Evolutionary conservation across 441 rosid genomes (phyloP), one percentile per base, ranked within the genome.

Genomic region (Erodium texanum): DNA sequence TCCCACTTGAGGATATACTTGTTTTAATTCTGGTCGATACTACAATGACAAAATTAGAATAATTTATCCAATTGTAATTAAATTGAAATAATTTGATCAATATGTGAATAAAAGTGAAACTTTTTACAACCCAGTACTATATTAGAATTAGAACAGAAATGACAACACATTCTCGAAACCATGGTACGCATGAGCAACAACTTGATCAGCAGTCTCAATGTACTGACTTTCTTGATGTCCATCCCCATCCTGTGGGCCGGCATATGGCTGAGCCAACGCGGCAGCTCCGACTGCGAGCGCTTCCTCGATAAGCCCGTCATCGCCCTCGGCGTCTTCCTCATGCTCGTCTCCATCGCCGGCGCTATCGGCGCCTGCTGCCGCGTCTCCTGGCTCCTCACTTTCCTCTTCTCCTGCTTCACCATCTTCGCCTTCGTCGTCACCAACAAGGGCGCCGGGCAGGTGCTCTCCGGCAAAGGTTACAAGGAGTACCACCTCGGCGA

Each of bases 321-420:
- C n/a, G 68, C 77, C 18, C 71, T 90, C 71, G 97, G 95, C n/a
- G 84, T 82, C 19, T 85, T 88, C 75, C 89, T 88, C 61, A 75
- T 87, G 85, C 2, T 81, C 0, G 83, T 88, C 27, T 85, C 97
- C 23, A 75, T 90, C 20, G 87, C 95, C 3, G 95, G 95, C 14
- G 79, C 88, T 56, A 34, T 90, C 24, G 95, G 97, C 64, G 88
- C 97, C 66, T 90, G 95, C 66, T 90, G 89, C 59, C 80, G 87
- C 68, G 88, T 87, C 36, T 77, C 84, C 0, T 90, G 89, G 86
- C 16, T 85, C 68, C 72, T 83, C 62, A 82, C 88, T 32, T 34
- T 85, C 50, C 7, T 79, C 54, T 76, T 85, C 52, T 69, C 82
- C 79, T 78, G 84, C 73, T 83, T 87, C 78, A 81, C 89, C 59